phyloP scores from a whole-genome alignment of 768 basidiomycete genomes.

The Gelatoporia subvermispora region DNA sequence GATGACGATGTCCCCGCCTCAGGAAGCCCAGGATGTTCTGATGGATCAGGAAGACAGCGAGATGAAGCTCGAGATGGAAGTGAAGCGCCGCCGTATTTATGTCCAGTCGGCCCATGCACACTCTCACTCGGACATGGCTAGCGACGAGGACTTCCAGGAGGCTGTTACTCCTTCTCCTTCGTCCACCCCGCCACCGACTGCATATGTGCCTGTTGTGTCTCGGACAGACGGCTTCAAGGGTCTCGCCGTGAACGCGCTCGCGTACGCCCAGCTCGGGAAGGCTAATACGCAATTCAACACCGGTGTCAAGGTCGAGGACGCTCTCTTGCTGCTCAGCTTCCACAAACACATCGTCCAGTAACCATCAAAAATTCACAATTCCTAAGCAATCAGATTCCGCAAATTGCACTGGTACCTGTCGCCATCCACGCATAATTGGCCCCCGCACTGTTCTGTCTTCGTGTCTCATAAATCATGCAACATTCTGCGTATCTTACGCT shows the following conservation, averaged over 20 bases:
- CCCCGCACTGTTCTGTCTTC: neutral
- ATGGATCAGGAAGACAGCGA: no score
- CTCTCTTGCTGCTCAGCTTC: slow-evolving; percentile 68
- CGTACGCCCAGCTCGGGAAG: slow-evolving; percentile 48
- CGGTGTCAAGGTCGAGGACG: slow-evolving; percentile 70
- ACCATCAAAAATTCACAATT: neutral
- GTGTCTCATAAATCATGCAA: neutral
- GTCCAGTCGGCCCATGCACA: slow-evolving; percentile 3
- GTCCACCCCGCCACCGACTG: slow-evolving; percentile 35
- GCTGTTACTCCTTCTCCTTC: slow-evolving; percentile 69
- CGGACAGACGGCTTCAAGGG: slow-evolving; percentile 14
- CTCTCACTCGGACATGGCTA: slow-evolving; percentile 48
- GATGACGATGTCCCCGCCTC: slow-evolving; percentile 5
- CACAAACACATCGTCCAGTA: slow-evolving; percentile 35
- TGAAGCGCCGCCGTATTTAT: slow-evolving; percentile 10
- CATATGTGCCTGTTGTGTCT: slow-evolving; percentile 10
- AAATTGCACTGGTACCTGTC: neutral
- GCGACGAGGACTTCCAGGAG: slow-evolving; percentile 66
- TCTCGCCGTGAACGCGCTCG: slow-evolving; percentile 34
- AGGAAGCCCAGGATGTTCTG: slow-evolving; percentile 10
- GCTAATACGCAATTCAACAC: slow-evolving; percentile 17
- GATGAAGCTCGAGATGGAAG: slow-evolving; percentile 14
- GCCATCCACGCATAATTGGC: neutral
- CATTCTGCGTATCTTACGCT: no score
- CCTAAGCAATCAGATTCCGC: neutral